Conservation (phyloP, 257 asterid species). For the Solanum ossicruentum region DNA sequence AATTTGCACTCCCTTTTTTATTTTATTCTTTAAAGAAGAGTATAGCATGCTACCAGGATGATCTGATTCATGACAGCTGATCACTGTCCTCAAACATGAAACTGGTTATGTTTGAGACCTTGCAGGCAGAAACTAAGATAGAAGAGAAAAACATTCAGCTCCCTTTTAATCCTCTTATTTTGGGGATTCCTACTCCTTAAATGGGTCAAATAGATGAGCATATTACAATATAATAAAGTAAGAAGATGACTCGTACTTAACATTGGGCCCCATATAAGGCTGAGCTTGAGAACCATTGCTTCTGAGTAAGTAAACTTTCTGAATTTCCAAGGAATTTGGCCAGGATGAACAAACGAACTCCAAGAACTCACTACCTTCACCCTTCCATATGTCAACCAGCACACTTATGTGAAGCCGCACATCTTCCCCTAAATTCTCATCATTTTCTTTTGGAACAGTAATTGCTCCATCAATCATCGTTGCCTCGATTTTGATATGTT, state of each 20-base stretch:
- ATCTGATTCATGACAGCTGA: background rate
- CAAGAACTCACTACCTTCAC: constrained; percentile 20
- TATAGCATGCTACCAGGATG: background rate
- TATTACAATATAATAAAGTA: background rate
- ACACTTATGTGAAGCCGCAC: constrained; percentile 33
- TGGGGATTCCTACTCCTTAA: background rate
- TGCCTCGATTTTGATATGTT: constrained; percentile 43
- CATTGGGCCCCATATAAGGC: constrained; percentile 51
- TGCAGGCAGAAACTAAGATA: background rate
- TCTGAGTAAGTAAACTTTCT: constrained; percentile 28
- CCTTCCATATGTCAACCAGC: constrained; percentile 45
- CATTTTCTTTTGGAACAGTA: constrained; percentile 12
- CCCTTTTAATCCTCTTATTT: background rate
- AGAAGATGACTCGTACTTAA: constrained; percentile 18
- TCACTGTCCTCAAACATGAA: background rate
- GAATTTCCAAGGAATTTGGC: constrained; percentile 45
- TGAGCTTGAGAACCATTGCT: constrained; percentile 15
- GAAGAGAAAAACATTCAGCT: background rate
- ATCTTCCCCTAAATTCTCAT: constrained; percentile 11
- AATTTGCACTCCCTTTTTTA: background rate
- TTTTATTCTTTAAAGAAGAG: background rate
- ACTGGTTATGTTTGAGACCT: background rate
- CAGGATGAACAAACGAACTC: constrained; percentile 54
- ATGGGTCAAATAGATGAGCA: background rate
- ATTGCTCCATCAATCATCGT: constrained; percentile 45